phyloP scores from a whole-genome alignment of 192 early-diverging fungal species.

The Coemansia sp. region DNA sequence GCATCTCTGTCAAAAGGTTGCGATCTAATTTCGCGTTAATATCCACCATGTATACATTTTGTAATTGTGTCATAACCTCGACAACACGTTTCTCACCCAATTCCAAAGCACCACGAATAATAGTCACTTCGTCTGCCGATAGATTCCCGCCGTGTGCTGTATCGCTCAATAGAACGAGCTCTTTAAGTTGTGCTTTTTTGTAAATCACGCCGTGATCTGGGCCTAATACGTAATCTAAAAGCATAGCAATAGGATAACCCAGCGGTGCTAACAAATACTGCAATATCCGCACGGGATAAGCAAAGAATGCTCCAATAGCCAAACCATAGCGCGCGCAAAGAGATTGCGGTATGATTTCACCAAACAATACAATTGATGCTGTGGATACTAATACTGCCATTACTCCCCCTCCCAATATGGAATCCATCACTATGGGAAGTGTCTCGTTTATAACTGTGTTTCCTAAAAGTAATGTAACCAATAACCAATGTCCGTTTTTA shows the following conservation, averaged over 20 bases:
- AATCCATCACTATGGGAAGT: slow-evolving; percentile 81
- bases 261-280: slow-evolving; percentile 67
- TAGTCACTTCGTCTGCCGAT: slow-evolving; percentile 75
- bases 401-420: slow-evolving; percentile 72
- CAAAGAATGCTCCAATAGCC: slow-evolving; percentile 85
- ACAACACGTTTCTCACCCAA: slow-evolving; percentile 69
- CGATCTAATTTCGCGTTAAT: slow-evolving; percentile 62
- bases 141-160: slow-evolving; percentile 66
- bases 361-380: slow-evolving; percentile 86
- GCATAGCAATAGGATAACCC: slow-evolving; percentile 81
- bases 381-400: slow-evolving; percentile 87
- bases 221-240: slow-evolving; percentile 82
- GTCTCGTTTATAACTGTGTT: slow-evolving; percentile 97
- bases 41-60: slow-evolving; percentile 67
- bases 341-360: slow-evolving; percentile 95
- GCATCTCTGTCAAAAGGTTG: slow-evolving; percentile 59
- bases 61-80: slow-evolving; percentile 70
- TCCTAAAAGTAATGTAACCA: slow-evolving; percentile 86
- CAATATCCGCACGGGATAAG: slow-evolving; percentile 65
- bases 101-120: slow-evolving; percentile 75
- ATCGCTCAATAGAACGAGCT: slow-evolving; percentile 74
- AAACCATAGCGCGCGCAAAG: slow-evolving; percentile 87
- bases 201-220: slow-evolving; percentile 88
- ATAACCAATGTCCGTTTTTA: slow-evolving; percentile 88
- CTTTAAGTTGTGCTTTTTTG: slow-evolving; percentile 73